These are phyloP conservation scores for Silene latifolia DNA, from an alignment of 148 eudicot species.

Conservation along the genomic window DNA sequence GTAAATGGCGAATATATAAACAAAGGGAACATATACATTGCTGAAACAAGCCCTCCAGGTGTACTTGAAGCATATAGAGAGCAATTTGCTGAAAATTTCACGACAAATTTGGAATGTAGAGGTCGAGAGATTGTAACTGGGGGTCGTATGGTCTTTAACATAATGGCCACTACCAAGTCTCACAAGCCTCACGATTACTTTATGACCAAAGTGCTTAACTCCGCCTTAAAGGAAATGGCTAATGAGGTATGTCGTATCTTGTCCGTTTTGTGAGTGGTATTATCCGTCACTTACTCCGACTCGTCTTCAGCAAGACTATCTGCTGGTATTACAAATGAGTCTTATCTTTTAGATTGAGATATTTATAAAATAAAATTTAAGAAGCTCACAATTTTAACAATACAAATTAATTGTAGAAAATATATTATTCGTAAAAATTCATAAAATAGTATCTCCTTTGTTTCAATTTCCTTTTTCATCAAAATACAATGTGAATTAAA, in stretches of 20 bases:
- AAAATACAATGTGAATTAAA: too few species aligned
- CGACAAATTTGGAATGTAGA: background rate
- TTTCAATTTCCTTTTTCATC: too few species aligned
- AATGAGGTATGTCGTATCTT: slow-evolving; percentile 11
- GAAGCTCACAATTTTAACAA: too few species aligned
- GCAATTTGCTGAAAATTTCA: slow-evolving; percentile 18
- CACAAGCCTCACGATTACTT: background rate
- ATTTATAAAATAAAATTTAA: too few species aligned
- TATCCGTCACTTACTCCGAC: too few species aligned
- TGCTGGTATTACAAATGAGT: too few species aligned
- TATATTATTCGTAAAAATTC: too few species aligned
- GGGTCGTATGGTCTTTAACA: slow-evolving; percentile 21
- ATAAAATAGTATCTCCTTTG: too few species aligned
- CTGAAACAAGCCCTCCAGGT: slow-evolving; percentile 14
- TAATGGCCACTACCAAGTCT: background rate
- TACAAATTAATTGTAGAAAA: too few species aligned
- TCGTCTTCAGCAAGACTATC: too few species aligned
- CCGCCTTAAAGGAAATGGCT: slow-evolving; percentile 9
- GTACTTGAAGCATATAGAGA: slow-evolving; percentile 11
- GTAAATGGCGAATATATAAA: slow-evolving; percentile 6
- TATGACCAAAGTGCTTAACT: background rate
- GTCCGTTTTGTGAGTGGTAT: too few species aligned
- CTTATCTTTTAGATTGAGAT: too few species aligned
- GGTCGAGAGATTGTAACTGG: slow-evolving; percentile 14
- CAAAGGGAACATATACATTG: slow-evolving; percentile 23